These are phyloP conservation scores for Russula sp. DNA, from an alignment of 768 basidiomycete genomes.

Conservation along the genomic window DNA sequence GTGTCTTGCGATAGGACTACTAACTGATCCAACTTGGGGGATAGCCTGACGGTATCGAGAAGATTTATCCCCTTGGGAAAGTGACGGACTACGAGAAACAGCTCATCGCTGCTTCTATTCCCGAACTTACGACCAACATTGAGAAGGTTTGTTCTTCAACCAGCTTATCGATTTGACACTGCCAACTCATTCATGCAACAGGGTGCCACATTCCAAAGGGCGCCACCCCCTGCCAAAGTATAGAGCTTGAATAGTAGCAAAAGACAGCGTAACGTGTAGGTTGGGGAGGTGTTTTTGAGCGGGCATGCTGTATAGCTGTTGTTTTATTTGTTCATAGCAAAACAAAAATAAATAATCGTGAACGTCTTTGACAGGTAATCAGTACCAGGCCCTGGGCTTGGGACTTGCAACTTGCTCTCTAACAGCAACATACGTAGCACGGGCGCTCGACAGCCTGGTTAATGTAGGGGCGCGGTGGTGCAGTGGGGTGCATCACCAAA, in stretches of 20 bases:
- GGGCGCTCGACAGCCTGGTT: no score
- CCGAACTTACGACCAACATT: slow-evolving; percentile 72
- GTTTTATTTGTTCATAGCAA: not conserved
- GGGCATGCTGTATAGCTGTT: not conserved
- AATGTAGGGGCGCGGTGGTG: no score
- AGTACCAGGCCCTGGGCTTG: not conserved
- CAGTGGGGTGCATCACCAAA: no score
- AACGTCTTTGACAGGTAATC: not conserved
- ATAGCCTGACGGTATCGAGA: slow-evolving; percentile 75
- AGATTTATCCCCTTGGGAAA: slow-evolving; percentile 73
- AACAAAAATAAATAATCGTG: not conserved
- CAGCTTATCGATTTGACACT: not conserved
- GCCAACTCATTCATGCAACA: not conserved
- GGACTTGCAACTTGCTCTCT: not conserved
- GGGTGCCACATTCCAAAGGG: slow-evolving; percentile 16
- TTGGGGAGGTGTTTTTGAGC: not conserved
- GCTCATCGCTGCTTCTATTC: slow-evolving; percentile 75
- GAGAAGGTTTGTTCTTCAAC: slow-evolving; percentile 41
- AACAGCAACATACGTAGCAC: no score
- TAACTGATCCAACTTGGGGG: slow-evolving; percentile 3
- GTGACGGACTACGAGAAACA: slow-evolving; percentile 62
- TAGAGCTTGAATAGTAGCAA: not conserved
- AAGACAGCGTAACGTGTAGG: not conserved
- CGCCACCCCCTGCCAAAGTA: slow-evolving; percentile 15
- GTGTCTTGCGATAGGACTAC: not conserved